Base-by-base conservation (phyloP, 208 protist species). In the Trypanosomatidae sp. region DNA sequence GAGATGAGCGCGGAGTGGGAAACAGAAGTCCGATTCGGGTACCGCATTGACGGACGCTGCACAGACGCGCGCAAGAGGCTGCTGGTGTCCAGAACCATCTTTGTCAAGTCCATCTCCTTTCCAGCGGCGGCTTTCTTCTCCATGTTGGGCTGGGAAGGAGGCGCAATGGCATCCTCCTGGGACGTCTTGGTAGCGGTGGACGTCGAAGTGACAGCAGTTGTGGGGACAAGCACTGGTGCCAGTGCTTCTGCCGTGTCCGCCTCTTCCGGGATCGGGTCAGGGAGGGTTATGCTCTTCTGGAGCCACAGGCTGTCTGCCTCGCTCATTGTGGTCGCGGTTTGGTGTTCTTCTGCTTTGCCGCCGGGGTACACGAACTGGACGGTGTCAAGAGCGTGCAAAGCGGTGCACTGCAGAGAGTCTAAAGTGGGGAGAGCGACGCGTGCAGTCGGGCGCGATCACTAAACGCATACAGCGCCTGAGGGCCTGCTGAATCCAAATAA, bases 261-360 rank as follows among this genome's bases (percentile, higher is more conserved):
- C 67, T 67, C 71, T 22, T 85, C 76, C 2, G 91, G 89, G 7
- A 95, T 77, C 1, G 91, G 91, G 56, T 97, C 91, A 3, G 84
- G 64, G 15, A 95, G 30, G 25, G 82, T 85, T 79, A 95, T 89
- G 83, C 90, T 95, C 62, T 91, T 86, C 71, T 95, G 93, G 13
- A 95, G 85, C 90, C 93, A 95, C 72, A 95, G 36, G 67, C 91
- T 97, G 81, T 92, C 90, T 12, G 64, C 44, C 5, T 83, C 79
- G 44, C 59, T 81, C 70, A 59, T 69, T 33, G 12, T 47, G 5
- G 60, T 15, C 7, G 22, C 2, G 33, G 3, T 39, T 25, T 13
- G 1, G 19, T 25, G 22, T 28, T n/a, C 25, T 25, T 39, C 13
- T 46, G 44, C 8, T 5, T n/a, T 25, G 25, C 33, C 28, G 39